phyloP scores from a whole-genome alignment of 2,329 filamentous ascomycete species.

The Lecanicillium sp. region DNA sequence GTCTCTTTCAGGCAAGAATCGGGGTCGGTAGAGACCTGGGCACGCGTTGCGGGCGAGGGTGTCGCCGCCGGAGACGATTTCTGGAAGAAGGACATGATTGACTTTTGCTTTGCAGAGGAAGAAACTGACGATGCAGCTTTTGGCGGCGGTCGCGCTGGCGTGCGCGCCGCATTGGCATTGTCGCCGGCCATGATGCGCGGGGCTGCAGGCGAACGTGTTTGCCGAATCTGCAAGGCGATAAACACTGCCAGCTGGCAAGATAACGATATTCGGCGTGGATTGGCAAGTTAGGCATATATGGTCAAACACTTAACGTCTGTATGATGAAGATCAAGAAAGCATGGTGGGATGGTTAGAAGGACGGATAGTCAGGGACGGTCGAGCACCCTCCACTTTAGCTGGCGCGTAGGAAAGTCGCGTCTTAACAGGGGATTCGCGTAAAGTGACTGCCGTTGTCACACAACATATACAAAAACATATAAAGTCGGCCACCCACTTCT shows the following conservation, averaged over 20 bases:
- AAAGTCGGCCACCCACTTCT: too few relatives aligned
- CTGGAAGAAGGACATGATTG: slow-evolving; percentile 40
- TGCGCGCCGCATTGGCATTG: slow-evolving; percentile 24
- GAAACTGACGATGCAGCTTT: slow-evolving; percentile 24
- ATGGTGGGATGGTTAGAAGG: not conserved
- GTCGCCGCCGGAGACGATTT: slow-evolving; percentile 33
- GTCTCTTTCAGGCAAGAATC: slow-evolving; percentile 36
- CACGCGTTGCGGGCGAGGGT: slow-evolving; percentile 27
- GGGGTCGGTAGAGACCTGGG: slow-evolving; percentile 28
- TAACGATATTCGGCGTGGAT: not conserved
- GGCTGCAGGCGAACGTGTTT: slow-evolving; percentile 7
- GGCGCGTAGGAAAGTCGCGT: slow-evolving; percentile 10
- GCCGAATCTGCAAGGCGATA: not conserved
- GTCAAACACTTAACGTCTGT: too few relatives aligned
- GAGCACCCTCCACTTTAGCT: slow-evolving; percentile 3
- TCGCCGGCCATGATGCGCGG: slow-evolving; percentile 26
- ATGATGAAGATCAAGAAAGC: too few relatives aligned
- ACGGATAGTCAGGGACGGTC: slow-evolving; percentile 1
- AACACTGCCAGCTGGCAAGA: not conserved
- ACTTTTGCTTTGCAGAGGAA: slow-evolving; percentile 35
- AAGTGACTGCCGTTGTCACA: too few relatives aligned
- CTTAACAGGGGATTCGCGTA: slow-evolving; percentile 9
- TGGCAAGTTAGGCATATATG: not conserved
- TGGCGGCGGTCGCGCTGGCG: slow-evolving; percentile 25
- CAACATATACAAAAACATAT: too few relatives aligned